Evolutionary conservation across 441 rosid genomes (phyloP).

Genomic region (Erodium texanum): DNA sequence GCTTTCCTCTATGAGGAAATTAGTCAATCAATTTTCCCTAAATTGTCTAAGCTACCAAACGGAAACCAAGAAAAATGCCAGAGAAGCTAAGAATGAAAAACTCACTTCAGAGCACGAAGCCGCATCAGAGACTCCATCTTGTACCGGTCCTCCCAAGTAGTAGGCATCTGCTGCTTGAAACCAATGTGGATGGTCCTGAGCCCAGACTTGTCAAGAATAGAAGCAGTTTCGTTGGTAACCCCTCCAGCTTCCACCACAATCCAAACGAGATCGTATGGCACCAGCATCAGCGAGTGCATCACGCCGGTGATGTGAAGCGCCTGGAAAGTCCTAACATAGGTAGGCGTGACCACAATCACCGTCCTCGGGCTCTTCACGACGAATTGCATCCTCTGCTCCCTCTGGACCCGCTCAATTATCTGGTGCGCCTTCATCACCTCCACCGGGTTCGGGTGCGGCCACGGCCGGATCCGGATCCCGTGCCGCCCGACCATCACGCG

Average conservation of each 20-base stretch:
- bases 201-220: slow-evolving; percentile 54
- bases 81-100: not conserved
- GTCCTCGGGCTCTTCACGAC: slow-evolving; percentile 60
- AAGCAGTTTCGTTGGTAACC: slow-evolving; percentile 63
- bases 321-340: slow-evolving; percentile 90
- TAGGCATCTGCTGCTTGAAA: slow-evolving; percentile 54
- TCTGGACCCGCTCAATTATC: slow-evolving; percentile 81
- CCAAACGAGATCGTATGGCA: slow-evolving; percentile 84
- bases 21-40: no score
- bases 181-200: slow-evolving; percentile 58
- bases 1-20: no score
- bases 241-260: slow-evolving; percentile 95
- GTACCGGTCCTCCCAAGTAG: slow-evolving; percentile 67
- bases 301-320: slow-evolving; percentile 82
- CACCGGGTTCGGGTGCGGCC: slow-evolving; percentile 90
- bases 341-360: slow-evolving; percentile 74
- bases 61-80: not conserved
- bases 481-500: slow-evolving; percentile 91
- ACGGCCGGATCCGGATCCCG: slow-evolving; percentile 99
- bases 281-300: slow-evolving; percentile 86
- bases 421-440: slow-evolving; percentile 92
- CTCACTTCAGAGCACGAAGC: slow-evolving; percentile 65
- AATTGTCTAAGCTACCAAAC: not conserved
- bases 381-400: slow-evolving; percentile 70
- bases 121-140: slow-evolving; percentile 75